Evolutionary conservation across 805 yeast species (phyloP).

Genomic region (Isabelozyma pseudorhagii): DNA sequence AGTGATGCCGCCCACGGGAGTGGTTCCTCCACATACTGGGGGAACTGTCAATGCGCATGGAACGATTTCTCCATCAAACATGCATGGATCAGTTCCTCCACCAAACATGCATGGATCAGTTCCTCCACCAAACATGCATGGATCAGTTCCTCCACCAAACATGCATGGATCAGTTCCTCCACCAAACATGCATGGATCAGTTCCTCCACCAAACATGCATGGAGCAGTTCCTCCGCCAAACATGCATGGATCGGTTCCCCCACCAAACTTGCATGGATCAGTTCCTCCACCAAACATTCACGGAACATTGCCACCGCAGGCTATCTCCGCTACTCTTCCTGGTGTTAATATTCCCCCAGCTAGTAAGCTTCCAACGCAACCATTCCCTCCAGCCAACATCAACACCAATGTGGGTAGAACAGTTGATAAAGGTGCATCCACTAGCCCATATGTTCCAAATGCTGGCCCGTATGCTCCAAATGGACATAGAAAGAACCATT

Average conservation of each 20-base stretch:
- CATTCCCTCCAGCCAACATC: slow-evolving; percentile 8
- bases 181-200: not conserved
- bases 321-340: slow-evolving; percentile 3
- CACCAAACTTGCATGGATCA: not conserved
- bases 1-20: not conserved
- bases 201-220: not conserved
- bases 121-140: not conserved
- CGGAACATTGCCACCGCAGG: slow-evolving; percentile 4
- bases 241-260: not conserved
- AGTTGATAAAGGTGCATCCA: slow-evolving; percentile 16
- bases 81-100: not conserved
- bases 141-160: slow-evolving; percentile 1
- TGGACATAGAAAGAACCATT: slow-evolving; percentile 30
- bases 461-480: slow-evolving; percentile 45
- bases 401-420: slow-evolving; percentile 23
- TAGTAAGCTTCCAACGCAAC: not conserved
- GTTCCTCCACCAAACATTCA: slow-evolving; percentile 2
- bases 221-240: not conserved
- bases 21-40: not conserved
- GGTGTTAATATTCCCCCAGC: not conserved
- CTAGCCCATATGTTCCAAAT: slow-evolving; percentile 42
- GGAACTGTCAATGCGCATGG: not conserved
- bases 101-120: not conserved
- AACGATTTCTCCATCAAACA: not conserved
- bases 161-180: not conserved